A percentile compares a stretch with the other conserved stretches of the same genome.
Evolutionary conservation across 208 protist species (phyloP).

Genomic region (Trypanosoma avium): DNA sequence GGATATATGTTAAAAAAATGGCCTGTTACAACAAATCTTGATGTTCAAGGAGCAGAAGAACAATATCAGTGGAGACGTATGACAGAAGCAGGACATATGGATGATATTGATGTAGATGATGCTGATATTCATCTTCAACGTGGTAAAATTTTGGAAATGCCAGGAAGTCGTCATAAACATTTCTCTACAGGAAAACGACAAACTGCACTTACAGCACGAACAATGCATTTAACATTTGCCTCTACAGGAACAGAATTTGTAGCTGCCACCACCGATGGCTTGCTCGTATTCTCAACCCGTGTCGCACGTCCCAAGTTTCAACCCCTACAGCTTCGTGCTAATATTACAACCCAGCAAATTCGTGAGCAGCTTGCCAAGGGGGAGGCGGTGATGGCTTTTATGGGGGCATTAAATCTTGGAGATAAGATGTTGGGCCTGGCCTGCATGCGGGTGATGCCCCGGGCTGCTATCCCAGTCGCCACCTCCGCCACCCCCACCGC

Average conservation of each 20-base stretch:
- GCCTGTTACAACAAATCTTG: slow-evolving; percentile 87
- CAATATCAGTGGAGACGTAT: slow-evolving; percentile 87
- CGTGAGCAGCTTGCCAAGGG: slow-evolving; percentile 50
- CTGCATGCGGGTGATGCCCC: slow-evolving; percentile 78
- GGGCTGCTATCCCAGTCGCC: slow-evolving; percentile 75
- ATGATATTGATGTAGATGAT: slow-evolving; percentile 86
- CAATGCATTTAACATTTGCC: slow-evolving; percentile 77
- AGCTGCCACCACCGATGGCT: slow-evolving; percentile 86
- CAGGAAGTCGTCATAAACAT: slow-evolving; percentile 84
- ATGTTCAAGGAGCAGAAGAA: slow-evolving; percentile 87
- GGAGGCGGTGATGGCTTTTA: slow-evolving; percentile 71
- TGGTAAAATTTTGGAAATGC: slow-evolving; percentile 87
- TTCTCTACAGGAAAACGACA: slow-evolving; percentile 91
- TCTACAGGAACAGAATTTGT: slow-evolving; percentile 87
- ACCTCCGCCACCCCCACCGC: slow-evolving; percentile 68
- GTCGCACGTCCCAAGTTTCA: slow-evolving; percentile 77
- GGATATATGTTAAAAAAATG: slow-evolving; percentile 90
- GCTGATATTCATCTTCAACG: slow-evolving; percentile 77
- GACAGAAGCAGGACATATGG: slow-evolving; percentile 81
- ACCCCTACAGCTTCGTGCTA: slow-evolving; percentile 71
- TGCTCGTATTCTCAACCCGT: slow-evolving; percentile 84
- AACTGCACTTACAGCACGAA: slow-evolving; percentile 78
- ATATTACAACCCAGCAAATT: slow-evolving; percentile 65
- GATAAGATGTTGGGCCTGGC: slow-evolving; percentile 74
- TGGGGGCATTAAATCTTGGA: slow-evolving; percentile 78